These are phyloP conservation scores for Lyophyllum shimeji DNA, from an alignment of 768 basidiomycete genomes.

Conservation along the genomic window DNA sequence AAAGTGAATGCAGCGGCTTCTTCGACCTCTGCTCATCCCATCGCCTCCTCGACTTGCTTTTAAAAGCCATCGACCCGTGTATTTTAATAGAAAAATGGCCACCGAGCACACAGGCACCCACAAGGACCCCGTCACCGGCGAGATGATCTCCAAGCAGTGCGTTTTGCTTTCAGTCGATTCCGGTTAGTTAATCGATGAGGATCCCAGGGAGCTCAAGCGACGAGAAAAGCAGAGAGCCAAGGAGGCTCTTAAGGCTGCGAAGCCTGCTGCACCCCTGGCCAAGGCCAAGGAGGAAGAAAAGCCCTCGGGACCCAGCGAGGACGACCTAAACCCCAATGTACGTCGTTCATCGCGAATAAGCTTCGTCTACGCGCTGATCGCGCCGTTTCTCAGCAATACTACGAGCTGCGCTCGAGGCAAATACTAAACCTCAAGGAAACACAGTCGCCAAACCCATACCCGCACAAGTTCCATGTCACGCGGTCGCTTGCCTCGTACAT, in stretches of 20 bases:
- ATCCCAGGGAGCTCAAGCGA: conserved; percentile 86
- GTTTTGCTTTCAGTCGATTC: conserved; percentile 29
- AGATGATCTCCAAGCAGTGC: conserved; percentile 96
- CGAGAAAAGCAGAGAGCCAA: conserved; percentile 84
- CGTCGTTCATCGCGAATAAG: conserved; percentile 28
- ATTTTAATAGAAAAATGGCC: conserved; percentile 32
- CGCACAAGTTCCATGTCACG: conserved; percentile 96
- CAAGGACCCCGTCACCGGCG: conserved; percentile 89
- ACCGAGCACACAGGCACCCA: conserved; percentile 45
- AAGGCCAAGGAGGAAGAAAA: conserved; percentile 32
- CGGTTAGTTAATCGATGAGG: conserved; percentile 25
- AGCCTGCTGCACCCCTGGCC: conserved; percentile 36
- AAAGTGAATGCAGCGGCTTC: conserved; percentile 32
- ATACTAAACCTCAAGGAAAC: conserved; percentile 85
- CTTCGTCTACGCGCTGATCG: conserved; percentile 2
- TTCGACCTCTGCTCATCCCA: conserved; percentile 22
- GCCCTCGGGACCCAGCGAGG: conserved; percentile 53
- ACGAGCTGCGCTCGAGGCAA: conserved; percentile 86
- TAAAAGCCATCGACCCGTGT: conserved; percentile 3
- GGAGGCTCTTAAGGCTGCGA: conserved; percentile 61
- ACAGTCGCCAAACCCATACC: conserved; percentile 91
- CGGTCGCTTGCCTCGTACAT: conserved; percentile 75
- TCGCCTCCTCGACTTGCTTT: conserved; percentile 10
- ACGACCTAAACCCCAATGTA: conserved; percentile 90
- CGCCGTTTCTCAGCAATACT: conserved; percentile 82